These are phyloP conservation scores for Tetradesmus obliquus DNA, from an alignment of 139 green algal species.

Conservation along the genomic window DNA sequence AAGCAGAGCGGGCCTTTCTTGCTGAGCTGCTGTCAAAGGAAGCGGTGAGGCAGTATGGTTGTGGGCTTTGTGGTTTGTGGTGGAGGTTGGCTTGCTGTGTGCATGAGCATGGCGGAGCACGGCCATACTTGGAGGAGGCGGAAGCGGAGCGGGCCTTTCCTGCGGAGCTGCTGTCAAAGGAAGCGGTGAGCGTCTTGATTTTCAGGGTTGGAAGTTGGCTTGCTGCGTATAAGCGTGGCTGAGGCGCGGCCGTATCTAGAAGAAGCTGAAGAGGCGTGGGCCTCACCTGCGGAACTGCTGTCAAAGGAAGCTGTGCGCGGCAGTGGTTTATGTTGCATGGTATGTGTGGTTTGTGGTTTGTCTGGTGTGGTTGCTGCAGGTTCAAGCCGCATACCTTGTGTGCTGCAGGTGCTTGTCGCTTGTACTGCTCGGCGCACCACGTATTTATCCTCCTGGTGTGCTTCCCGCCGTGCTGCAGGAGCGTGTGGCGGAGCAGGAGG, in stretches of 20 bases:
- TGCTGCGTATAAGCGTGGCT: slow-evolving; percentile 45
- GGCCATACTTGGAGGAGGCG: slow-evolving; percentile 81
- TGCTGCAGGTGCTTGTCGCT: no score
- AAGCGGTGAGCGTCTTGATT: slow-evolving; percentile 74
- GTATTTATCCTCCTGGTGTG: no score
- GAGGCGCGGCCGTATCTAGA: slow-evolving; percentile 87
- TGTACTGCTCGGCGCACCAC: no score
- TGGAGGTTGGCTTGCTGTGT: neutral
- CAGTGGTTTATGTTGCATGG: neutral
- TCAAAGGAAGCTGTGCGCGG: slow-evolving; percentile 83
- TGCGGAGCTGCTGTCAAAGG: slow-evolving; percentile 75
- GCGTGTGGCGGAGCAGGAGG: slow-evolving; percentile 36
- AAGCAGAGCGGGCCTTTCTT: slow-evolving; percentile 77
- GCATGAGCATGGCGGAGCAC: slow-evolving; percentile 68
- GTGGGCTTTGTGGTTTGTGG: neutral
- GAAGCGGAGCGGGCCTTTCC: slow-evolving; percentile 78
- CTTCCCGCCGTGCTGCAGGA: slow-evolving; percentile 22
- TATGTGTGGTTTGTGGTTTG: neutral
- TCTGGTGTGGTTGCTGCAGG: no score
- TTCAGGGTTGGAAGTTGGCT: neutral
- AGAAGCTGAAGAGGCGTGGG: slow-evolving; percentile 74
- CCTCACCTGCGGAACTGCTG: slow-evolving; percentile 75
- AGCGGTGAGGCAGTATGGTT: slow-evolving; percentile 64
- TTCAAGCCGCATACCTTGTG: no score
- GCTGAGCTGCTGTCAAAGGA: slow-evolving; percentile 81